Evolutionary conservation across 2,329 filamentous ascomycete species (phyloP).

Genomic region (Clonostachys chloroleuca): DNA sequence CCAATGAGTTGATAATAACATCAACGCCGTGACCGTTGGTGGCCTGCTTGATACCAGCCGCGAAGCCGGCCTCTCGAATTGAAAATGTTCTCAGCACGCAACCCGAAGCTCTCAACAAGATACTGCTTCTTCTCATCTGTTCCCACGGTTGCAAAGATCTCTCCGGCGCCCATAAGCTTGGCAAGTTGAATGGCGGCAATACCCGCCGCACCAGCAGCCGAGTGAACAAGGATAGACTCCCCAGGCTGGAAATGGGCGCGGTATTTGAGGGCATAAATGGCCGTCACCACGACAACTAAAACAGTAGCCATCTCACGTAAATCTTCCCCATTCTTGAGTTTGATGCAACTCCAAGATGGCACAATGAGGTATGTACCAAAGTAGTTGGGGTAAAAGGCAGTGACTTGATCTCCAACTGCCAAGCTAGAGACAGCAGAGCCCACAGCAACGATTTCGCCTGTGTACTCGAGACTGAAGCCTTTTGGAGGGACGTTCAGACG

Average conservation of each 20-base stretch:
- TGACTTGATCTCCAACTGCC: slow-evolving; percentile 15
- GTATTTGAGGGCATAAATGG: neutral
- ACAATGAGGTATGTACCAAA: slow-evolving; percentile 10
- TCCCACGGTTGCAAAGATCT: slow-evolving; percentile 24
- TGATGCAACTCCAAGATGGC: no score
- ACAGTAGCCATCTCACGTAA: neutral
- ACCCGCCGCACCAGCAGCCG: slow-evolving; percentile 24
- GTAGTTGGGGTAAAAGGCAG: slow-evolving; percentile 11
- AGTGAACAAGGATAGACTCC: slow-evolving; percentile 22
- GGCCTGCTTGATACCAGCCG: slow-evolving; percentile 8
- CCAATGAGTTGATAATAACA: slow-evolving; percentile 20
- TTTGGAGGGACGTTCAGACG: slow-evolving; percentile 13
- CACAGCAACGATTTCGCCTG: slow-evolving; percentile 12
- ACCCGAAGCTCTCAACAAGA: slow-evolving; percentile 12
- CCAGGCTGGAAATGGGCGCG: neutral
- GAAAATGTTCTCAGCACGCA: slow-evolving; percentile 15
- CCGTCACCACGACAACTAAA: neutral
- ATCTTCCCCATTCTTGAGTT: no score
- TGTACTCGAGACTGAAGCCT: slow-evolving; percentile 12
- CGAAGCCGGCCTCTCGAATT: slow-evolving; percentile 13
- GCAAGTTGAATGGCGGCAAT: slow-evolving; percentile 29
- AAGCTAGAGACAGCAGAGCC: slow-evolving; percentile 6
- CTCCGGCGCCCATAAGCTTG: slow-evolving; percentile 15
- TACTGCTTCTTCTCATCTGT: slow-evolving; percentile 20
- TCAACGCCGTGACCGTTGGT: slow-evolving; percentile 21